Evolutionary conservation across 1,284 basidiomycete genomes (phyloP).

Genomic region (Cryptococcus wingfieldii): DNA sequence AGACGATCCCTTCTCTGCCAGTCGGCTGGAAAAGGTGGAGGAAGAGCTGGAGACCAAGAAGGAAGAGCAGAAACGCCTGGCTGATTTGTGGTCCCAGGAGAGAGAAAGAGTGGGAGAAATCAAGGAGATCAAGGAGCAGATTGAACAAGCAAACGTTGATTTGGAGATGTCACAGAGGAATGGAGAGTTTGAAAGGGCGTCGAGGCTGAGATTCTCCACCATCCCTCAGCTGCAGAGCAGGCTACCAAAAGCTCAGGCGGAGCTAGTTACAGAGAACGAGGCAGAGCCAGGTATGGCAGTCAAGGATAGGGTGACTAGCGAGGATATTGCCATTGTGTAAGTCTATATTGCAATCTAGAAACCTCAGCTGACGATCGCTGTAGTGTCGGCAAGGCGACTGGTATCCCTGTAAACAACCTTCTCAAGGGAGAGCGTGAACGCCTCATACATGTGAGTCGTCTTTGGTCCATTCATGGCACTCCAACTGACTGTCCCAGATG

Average conservation of each 20-base stretch:
- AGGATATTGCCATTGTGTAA: constrained; percentile 77
- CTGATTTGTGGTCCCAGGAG: constrained; percentile 71
- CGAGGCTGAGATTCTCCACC: constrained; percentile 71
- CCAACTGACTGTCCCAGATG: constrained; percentile 58
- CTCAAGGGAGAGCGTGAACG: constrained; percentile 86
- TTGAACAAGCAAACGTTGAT: constrained; percentile 81
- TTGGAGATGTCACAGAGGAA: constrained; percentile 82
- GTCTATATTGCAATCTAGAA: not conserved
- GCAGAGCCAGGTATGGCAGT: constrained; percentile 59
- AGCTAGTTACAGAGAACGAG: constrained; percentile 55
- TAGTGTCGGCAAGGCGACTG: constrained; percentile 74
- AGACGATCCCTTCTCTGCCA: constrained; percentile 71
- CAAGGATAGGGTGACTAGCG: constrained; percentile 79
- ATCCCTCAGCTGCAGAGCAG: constrained; percentile 76
- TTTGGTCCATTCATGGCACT: not conserved
- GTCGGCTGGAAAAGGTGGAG: constrained; percentile 67
- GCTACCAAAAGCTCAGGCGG: constrained; percentile 58
- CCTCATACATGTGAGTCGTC: constrained; percentile 68
- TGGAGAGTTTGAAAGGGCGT: constrained; percentile 76
- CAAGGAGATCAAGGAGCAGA: constrained; percentile 67
- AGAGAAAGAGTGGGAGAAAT: constrained; percentile 68
- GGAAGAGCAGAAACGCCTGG: constrained; percentile 60
- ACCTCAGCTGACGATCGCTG: not conserved
- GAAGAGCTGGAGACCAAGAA: constrained; percentile 59
- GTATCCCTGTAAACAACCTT: constrained; percentile 84